Conservation (phyloP, 2,329 filamentous ascomycete genomes). For the Diaporthe citrichinensis region DNA sequence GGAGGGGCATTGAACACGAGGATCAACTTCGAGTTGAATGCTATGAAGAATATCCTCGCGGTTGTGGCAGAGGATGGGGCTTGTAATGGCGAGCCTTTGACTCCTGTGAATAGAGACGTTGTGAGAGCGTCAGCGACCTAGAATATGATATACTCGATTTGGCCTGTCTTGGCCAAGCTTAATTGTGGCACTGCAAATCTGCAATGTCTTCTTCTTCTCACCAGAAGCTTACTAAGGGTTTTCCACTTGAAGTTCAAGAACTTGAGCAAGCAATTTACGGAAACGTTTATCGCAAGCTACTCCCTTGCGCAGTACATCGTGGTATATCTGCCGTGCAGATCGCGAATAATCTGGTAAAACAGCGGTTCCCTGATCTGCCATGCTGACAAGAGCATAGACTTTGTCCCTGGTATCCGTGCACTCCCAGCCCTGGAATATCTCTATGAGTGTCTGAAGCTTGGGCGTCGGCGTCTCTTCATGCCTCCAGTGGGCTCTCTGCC, state of each 20-base stretch:
- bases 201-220: neutral
- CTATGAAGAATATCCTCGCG: conserved; percentile 53
- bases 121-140: neutral
- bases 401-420: conserved; percentile 14
- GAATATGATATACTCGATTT: neutral
- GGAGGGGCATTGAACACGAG: conserved; percentile 55
- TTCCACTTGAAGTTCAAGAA: neutral
- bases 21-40: conserved; percentile 57
- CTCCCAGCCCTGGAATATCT: conserved; percentile 8
- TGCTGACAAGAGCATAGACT: conserved; percentile 15
- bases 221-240: accelerated
- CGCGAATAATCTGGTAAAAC: neutral
- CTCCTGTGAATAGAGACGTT: neutral
- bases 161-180: neutral
- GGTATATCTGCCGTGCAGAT: conserved; percentile 4
- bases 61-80: conserved; percentile 43
- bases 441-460: conserved; percentile 15
- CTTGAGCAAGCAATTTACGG: neutral
- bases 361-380: conserved; percentile 5
- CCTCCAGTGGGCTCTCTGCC: conserved; percentile 25
- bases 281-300: neutral
- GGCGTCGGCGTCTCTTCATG: conserved; percentile 16
- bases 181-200: too few species aligned
- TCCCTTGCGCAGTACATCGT: conserved; percentile 4
- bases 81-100: neutral